These are phyloP conservation scores for Nicotiana obtusifolia DNA, from an alignment of 257 asterid genomes.

Conservation along the genomic window DNA sequence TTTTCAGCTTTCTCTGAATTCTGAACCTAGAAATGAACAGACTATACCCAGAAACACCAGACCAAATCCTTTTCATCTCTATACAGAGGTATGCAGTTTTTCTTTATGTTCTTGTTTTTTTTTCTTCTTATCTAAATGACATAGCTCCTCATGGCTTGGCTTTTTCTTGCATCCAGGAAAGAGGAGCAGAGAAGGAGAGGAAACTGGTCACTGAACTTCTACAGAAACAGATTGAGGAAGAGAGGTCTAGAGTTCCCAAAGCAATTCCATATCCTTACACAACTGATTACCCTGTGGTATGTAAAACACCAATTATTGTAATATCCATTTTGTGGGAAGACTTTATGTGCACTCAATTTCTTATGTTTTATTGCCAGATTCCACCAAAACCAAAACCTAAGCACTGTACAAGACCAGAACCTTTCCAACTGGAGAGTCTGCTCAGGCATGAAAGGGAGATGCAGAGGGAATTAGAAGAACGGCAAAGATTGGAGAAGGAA, in stretches of 20 bases:
- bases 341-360: neutral
- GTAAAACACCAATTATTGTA: neutral
- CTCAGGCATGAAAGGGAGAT: constrained; percentile 86
- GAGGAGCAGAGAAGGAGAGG: constrained; percentile 87
- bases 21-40: constrained; percentile 63
- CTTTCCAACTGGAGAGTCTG: constrained; percentile 82
- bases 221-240: constrained; percentile 77
- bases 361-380: constrained; percentile 29
- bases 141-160: neutral
- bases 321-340: neutral
- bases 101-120: neutral
- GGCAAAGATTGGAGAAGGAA: constrained; percentile 59
- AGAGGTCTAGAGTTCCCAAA: constrained; percentile 69
- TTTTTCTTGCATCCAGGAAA: constrained; percentile 43
- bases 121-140: neutral
- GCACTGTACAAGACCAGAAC: constrained; percentile 86
- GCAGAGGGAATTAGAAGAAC: constrained; percentile 81
- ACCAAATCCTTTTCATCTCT: constrained; percentile 83
- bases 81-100: constrained; percentile 54
- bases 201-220: constrained; percentile 47
- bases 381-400: constrained; percentile 99
- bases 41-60: constrained; percentile 54
- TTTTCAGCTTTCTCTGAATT: constrained; percentile 67
- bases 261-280: constrained; percentile 97
- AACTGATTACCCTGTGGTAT: constrained; percentile 93